Evolutionary conservation across 345 rosid genomes (phyloP).

Genomic region (Heritiera littoralis): DNA sequence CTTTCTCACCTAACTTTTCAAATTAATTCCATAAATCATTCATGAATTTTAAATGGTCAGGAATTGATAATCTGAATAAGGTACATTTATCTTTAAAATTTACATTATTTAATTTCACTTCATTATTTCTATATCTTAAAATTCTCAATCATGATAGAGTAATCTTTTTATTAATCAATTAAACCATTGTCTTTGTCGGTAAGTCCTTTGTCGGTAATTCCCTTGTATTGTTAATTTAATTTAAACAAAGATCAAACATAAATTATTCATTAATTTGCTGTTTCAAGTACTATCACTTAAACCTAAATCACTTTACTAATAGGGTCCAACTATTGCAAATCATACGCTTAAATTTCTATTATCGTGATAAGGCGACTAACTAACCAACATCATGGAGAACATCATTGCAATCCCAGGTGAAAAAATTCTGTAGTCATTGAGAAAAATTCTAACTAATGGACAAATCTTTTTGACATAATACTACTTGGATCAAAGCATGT

Average conservation of each 20-base stretch:
- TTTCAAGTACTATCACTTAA: background rate
- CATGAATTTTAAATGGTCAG: no score
- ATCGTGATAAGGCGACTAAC: background rate
- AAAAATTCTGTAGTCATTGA: background rate
- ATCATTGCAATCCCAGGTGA: background rate
- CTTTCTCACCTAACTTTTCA: background rate
- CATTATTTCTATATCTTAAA: no score
- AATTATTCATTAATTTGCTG: background rate
- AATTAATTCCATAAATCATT: no score
- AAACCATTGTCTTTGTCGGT: background rate
- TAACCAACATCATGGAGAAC: background rate
- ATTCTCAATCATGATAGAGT: background rate
- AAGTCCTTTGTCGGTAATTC: background rate
- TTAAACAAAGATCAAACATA: background rate
- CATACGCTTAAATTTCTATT: conserved; percentile 12
- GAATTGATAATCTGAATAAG: no score
- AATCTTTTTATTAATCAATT: background rate
- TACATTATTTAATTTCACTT: no score
- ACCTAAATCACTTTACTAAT: conserved; percentile 5
- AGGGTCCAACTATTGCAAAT: conserved; percentile 8
- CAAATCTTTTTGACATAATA: background rate
- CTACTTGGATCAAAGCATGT: no score
- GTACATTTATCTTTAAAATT: no score
- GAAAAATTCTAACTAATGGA: background rate
- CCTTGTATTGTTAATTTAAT: background rate